Evolutionary conservation across 2,329 filamentous ascomycete genomes (phyloP).

Genomic region (Colletotrichum sp.): DNA sequence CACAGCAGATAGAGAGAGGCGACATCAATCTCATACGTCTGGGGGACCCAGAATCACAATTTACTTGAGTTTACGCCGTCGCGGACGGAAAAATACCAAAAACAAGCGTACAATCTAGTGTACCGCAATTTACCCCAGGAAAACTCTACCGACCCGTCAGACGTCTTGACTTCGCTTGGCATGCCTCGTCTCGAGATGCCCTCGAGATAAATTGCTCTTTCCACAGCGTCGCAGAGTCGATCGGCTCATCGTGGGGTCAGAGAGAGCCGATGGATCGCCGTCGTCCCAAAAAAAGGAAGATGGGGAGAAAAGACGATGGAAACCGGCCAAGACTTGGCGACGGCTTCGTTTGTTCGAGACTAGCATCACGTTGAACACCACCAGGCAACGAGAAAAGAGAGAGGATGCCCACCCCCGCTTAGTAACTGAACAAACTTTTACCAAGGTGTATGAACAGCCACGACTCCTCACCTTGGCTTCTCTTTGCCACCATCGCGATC

Average conservation of each 20-base stretch:
- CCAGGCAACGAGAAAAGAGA: not conserved
- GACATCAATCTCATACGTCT: not conserved
- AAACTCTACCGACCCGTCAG: not conserved
- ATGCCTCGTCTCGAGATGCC: conserved; percentile 1
- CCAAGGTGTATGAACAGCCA: not conserved
- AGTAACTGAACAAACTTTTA: not conserved
- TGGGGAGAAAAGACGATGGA: not conserved
- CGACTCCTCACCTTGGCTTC: conserved; percentile 4
- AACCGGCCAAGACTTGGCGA: not conserved
- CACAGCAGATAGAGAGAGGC: not conserved
- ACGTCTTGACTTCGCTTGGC: not conserved
- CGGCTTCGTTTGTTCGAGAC: not conserved
- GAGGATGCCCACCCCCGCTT: not conserved
- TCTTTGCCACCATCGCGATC: not conserved
- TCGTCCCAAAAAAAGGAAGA: not conserved
- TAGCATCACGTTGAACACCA: not conserved
- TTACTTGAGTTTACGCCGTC: not conserved
- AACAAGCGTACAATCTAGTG: not conserved
- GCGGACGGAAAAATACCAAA: not conserved
- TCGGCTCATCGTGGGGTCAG: not conserved
- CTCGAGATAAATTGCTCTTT: conserved; percentile 15
- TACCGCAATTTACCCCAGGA: conserved; percentile 2
- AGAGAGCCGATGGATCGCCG: not conserved
- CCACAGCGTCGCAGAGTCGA: not conserved
- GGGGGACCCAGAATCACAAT: not conserved